These are phyloP conservation scores for Colletotrichum incanum DNA, from an alignment of 2,329 filamentous ascomycete species.

Conservation along the genomic window DNA sequence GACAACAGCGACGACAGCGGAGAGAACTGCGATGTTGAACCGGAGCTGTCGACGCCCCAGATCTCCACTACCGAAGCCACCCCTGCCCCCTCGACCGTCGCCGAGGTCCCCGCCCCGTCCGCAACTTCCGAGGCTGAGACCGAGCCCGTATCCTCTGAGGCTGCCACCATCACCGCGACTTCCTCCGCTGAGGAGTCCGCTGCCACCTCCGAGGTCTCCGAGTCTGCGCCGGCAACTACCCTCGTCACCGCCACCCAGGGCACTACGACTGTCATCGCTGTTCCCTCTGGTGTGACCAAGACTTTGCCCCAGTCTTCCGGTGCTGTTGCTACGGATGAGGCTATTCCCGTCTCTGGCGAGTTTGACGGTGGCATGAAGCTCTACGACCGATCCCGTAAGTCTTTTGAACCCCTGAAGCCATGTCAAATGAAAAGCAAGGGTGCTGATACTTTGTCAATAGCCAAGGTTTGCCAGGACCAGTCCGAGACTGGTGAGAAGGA, in stretches of 20 bases:
- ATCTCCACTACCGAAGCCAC: slow-evolving; percentile 7
- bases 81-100: slow-evolving; percentile 7
- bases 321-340: slow-evolving; percentile 55
- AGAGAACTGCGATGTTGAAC: neutral
- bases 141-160: neutral
- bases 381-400: slow-evolving; percentile 61
- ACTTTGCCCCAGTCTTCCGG: slow-evolving; percentile 57
- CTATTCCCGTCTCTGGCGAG: slow-evolving; percentile 56
- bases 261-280: slow-evolving; percentile 12
- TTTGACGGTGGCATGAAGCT: slow-evolving; percentile 66
- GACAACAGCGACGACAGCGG: neutral
- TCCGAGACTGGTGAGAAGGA: slow-evolving; percentile 39
- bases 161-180: neutral
- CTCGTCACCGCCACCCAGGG: slow-evolving; percentile 15
- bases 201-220: slow-evolving; percentile 8
- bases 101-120: neutral
- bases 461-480: slow-evolving; percentile 35
- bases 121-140: neutral
- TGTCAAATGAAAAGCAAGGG: neutral
- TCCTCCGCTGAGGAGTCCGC: neutral
- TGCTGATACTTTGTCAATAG: slow-evolving; percentile 11
- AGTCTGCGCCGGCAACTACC: slow-evolving; percentile 6
- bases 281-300: slow-evolving; percentile 42
- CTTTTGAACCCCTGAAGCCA: neutral
- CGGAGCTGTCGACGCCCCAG: slow-evolving; percentile 5